Base-by-base conservation (phyloP, 495 filamentous ascomycete genomes). In the Penicillium silybi region DNA sequence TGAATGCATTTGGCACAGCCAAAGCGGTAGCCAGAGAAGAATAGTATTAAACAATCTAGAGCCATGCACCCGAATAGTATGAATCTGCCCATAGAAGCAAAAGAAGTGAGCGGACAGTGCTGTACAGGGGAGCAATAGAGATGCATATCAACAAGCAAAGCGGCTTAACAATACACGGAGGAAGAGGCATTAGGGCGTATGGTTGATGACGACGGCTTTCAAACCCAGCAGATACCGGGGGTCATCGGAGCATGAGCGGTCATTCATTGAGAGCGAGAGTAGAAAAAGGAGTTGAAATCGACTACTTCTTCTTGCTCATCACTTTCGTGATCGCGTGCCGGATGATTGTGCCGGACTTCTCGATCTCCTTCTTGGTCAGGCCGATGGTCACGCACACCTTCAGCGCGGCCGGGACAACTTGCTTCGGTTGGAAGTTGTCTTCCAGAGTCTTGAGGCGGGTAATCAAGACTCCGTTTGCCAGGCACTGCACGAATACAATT, bases 271-370 rank as follows among this genome's bases (percentile, higher is more conserved):
- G 27, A 29, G 48, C 42, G 29, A 56, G 35, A 11, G 41, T 26
- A 51, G n/a, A 19, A 23, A 16, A 2, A 19, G 2, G 2, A 39
- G n/a, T 3, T 18, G 37, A 34, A 48, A 13, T 37, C 26, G 25
- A 43, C 57, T 57, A 73, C 57, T 72, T 82, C 68, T 69, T 75
- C 54, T 75, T 76, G 64, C 75, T 83, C 62, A 87, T 64, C 44
- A 97, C 85, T 74, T 95, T 96, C 26, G 92, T 96, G 58, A 97
- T 89, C 17, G 92, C 93, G 71, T 97, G 92, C 45, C 95, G 80
- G 51, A 97, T 89, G 5, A 82, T 86, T 4, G 84, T 81, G 2
- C 92, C 93, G 2, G 93, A 88, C 72, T 90, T 92, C 73, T 98
- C 93, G 40, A 90, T 85, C 68, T 98, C 93, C 73, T 95, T 96